phyloP scores from a whole-genome alignment of 148 eudicot species.

The Chenopodium album region DNA sequence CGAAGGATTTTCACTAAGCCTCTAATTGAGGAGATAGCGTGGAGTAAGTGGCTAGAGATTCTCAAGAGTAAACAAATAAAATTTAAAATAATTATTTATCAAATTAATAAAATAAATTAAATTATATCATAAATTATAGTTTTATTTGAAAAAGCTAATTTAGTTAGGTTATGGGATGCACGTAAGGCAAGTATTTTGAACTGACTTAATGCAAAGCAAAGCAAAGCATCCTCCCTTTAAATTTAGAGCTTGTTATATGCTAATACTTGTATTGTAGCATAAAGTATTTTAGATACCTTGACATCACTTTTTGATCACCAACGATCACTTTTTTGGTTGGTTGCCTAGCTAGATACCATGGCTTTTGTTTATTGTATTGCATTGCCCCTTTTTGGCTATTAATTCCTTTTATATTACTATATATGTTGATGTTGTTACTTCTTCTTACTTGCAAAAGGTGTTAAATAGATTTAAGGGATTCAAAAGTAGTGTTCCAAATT shows the following conservation, averaged over 20 bases:
- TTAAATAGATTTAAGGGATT: neutral
- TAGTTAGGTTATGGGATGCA: slow-evolving; percentile 8
- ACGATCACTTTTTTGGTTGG: slow-evolving; percentile 11
- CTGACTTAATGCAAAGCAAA: slow-evolving; percentile 26
- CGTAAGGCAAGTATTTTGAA: slow-evolving; percentile 31
- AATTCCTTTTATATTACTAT: neutral
- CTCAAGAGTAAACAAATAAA: slow-evolving; percentile 16
- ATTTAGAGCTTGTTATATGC: neutral
- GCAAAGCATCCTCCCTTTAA: slow-evolving; percentile 22
- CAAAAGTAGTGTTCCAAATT: neutral
- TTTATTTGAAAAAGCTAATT: too few relatives aligned
- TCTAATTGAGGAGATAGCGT: slow-evolving; percentile 30
- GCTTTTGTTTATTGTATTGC: slow-evolving; percentile 14
- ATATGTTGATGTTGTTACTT: neutral
- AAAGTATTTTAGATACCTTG: slow-evolving; percentile 16
- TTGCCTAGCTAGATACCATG: slow-evolving; percentile 12
- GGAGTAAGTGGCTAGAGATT: slow-evolving; percentile 40
- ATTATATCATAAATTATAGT: neutral
- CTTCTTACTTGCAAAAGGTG: slow-evolving; percentile 2
- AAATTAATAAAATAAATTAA: neutral
- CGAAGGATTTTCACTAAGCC: slow-evolving; percentile 15
- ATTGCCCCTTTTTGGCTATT: neutral
- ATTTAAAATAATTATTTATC: neutral
- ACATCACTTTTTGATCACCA: slow-evolving; percentile 27
- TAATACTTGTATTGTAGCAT: neutral